Evolutionary conservation across 192 early-diverging fungal species (phyloP).

Genomic region (Entomortierella chlamydospora): DNA sequence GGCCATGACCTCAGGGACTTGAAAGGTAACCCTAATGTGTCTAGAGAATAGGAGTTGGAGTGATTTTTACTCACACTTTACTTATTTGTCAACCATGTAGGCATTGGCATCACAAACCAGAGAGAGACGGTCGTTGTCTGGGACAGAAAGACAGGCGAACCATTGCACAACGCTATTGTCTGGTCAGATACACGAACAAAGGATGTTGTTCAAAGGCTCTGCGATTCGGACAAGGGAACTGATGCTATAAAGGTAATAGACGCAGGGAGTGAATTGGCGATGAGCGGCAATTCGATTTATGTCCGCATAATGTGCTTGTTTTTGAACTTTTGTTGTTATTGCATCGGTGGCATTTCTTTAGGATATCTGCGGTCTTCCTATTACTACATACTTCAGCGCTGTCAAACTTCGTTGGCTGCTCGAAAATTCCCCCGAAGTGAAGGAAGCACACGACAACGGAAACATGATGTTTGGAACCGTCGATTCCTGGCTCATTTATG

Average conservation of each 20-base stretch:
- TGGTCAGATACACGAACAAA: slow-evolving; percentile 92
- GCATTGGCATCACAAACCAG: slow-evolving; percentile 95
- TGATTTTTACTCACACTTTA: no score
- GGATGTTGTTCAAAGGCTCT: slow-evolving; percentile 73
- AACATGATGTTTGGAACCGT: slow-evolving; percentile 88
- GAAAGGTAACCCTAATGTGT: slow-evolving; percentile 19
- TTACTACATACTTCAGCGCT: slow-evolving; percentile 93
- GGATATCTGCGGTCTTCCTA: slow-evolving; percentile 83
- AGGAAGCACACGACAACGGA: slow-evolving; percentile 77
- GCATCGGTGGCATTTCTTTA: no score
- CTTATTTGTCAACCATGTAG: slow-evolving; percentile 8
- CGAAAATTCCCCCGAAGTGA: slow-evolving; percentile 80
- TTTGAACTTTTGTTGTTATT: no score
- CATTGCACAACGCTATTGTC: slow-evolving; percentile 88
- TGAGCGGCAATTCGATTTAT: no score
- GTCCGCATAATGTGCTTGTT: no score
- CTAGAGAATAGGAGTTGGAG: neutral
- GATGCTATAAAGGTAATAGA: slow-evolving; percentile 50
- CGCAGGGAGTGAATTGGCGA: neutral
- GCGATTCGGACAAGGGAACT: slow-evolving; percentile 45
- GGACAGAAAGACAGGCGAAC: slow-evolving; percentile 84
- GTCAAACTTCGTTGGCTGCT: slow-evolving; percentile 95
- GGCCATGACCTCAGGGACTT: slow-evolving; percentile 67
- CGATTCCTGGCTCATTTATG: slow-evolving; percentile 95
- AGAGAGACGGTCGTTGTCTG: slow-evolving; percentile 94